phyloP scores from a whole-genome alignment of 129 eudicot genomes.

The Oenanthe sinensis region DNA sequence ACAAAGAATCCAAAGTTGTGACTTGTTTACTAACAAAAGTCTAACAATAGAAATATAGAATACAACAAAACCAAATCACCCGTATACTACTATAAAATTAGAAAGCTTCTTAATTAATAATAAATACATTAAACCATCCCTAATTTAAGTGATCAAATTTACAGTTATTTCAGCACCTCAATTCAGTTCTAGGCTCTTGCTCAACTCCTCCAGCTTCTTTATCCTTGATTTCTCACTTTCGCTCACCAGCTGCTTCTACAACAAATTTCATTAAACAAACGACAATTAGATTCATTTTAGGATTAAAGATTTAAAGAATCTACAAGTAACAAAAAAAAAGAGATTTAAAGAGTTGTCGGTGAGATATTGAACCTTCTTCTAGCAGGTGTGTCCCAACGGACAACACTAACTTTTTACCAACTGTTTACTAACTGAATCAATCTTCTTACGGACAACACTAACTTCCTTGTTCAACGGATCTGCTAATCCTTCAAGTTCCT shows the following conservation, averaged over 20 bases:
- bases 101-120: constrained; percentile 17
- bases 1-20: constrained; percentile 33
- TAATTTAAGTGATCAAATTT: constrained; percentile 29
- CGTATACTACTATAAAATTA: constrained; percentile 23
- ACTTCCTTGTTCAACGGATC: constrained; percentile 98
- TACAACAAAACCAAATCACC: constrained; percentile 55
- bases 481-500: constrained; percentile 42
- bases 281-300: not conserved
- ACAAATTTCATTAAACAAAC: not conserved
- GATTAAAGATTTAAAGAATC: not conserved
- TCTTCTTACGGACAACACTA: constrained; percentile 72
- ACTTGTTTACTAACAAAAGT: constrained; percentile 34
- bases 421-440: constrained; percentile 77
- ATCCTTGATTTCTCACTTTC: constrained; percentile 96
- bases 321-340: too few species aligned
- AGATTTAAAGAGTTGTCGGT: not conserved
- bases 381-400: constrained; percentile 80
- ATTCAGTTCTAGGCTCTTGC: constrained; percentile 68
- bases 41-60: constrained; percentile 24
- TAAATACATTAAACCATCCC: constrained; percentile 61
- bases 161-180: constrained; percentile 32
- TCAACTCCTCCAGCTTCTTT: constrained; percentile 93
- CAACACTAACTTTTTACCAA: too few species aligned
- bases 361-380: constrained; percentile 10
- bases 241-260: constrained; percentile 74